Base-by-base conservation (phyloP, 176 grass and related monocot genomes). In the Neostapfia colusana region DNA sequence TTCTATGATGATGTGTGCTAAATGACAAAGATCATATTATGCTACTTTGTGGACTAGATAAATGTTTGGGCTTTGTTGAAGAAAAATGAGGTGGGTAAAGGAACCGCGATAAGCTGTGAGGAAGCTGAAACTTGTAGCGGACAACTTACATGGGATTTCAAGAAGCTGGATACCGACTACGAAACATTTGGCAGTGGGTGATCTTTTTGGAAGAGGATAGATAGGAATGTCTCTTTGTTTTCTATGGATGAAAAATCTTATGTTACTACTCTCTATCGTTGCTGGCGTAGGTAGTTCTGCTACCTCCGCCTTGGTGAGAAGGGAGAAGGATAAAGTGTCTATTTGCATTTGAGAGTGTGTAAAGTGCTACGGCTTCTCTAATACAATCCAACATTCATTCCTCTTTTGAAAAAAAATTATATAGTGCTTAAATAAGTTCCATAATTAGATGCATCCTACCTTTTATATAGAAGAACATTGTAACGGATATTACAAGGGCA, bases 391-490 rank as follows among this genome's bases (percentile, higher is more conserved):
- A 12, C 9, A 5, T 26, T 1, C 55, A 12, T 58, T 26, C 23
- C 10, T 1, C 23, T 58, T 58, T 49, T 26, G 10, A 59, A 31
- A 41, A 38, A 27, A 61, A 56, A 10, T 18, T 15, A 74, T 20
- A 69, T 27, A 48, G 53, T 67, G 17, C n/a, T 42, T 44, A 67
- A 50, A 34, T 26, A 11, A 50, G 67, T 67, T 58, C 49, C 67
- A 68, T 57, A 58, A 4, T 69, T 82, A 48, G 34, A 72, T 38
- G 43, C 58, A 81, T 68, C 41, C 63, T 67, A 97, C 95, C 95
- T 90, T 97, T 97, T 64, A 90, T 79, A 75, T 97, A 97, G 82
- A 86, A 91, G 59, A 97, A 93, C 91, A 93, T 92, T 34, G 91
- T 93, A 82, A 93, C 89, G 28, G 91, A 93, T 82, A 92, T 63